A percentile compares a stretch with the other conserved stretches of the same genome.
These are phyloP conservation scores for Sherardia arvensis DNA, from an alignment of 257 asterid genomes.

Conservation along the genomic window DNA sequence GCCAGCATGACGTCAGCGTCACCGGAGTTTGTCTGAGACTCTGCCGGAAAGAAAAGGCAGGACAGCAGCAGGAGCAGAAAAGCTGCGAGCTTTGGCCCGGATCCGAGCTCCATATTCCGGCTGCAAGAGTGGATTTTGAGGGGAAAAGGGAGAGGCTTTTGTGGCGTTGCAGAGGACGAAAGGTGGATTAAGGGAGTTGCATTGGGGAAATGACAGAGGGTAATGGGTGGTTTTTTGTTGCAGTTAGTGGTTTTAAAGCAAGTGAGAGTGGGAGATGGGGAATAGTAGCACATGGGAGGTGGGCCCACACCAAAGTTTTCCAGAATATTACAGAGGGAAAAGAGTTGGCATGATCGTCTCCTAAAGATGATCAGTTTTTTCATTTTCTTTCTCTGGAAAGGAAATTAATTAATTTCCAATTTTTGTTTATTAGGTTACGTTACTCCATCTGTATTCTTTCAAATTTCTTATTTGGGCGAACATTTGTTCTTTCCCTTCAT, in stretches of 20 bases:
- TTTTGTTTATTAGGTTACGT: neutral
- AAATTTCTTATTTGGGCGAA: too few species aligned
- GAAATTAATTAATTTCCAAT: neutral
- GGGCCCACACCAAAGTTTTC: slow-evolving; percentile 13
- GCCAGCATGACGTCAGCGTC: slow-evolving; percentile 61
- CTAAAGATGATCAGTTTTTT: neutral
- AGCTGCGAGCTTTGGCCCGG: slow-evolving; percentile 32
- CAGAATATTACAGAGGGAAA: neutral
- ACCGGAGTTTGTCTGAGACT: slow-evolving; percentile 25
- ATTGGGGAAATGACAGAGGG: slow-evolving; percentile 4
- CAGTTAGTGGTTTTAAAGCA: neutral
- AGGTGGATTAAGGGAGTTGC: slow-evolving; percentile 12
- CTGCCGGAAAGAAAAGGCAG: slow-evolving; percentile 20
- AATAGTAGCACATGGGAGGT: slow-evolving; percentile 7
- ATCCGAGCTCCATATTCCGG: slow-evolving; percentile 35
- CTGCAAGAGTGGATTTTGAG: slow-evolving; percentile 2
- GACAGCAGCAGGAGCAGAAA: slow-evolving; percentile 31
- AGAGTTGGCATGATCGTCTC: neutral
- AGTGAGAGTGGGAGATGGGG: neutral
- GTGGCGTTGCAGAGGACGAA: slow-evolving; percentile 14
- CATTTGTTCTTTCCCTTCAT: too few species aligned
- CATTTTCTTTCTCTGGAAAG: neutral
- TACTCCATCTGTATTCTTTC: too few species aligned
- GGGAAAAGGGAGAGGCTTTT: slow-evolving; percentile 5
- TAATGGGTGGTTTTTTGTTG: neutral